Evolutionary conservation across 352 stramenopile species (phyloP), one percentile per base, ranked within the genome.

Genomic region (Globisporangium ultimum): DNA sequence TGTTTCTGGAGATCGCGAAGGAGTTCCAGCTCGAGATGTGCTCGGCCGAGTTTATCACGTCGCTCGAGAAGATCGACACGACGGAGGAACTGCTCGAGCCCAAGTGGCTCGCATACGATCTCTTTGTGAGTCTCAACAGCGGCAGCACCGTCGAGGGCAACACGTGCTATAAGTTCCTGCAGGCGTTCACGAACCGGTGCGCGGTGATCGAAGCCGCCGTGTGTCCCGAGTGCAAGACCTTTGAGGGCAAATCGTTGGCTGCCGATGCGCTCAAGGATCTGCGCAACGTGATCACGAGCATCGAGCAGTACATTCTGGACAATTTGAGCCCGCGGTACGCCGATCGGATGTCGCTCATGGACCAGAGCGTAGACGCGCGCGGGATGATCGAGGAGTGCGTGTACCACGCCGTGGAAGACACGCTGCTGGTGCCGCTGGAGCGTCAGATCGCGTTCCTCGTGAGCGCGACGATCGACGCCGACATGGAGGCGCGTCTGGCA

Each of bases 41-140:
- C 59, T 89, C 84, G 20, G 47, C 66, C 6, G 84, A 91, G 50
- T 93, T 93, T 61, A 85, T 91, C 48, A 62, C 73, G 13, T 90
- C 79, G 12, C 68, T 93, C 21, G 77, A 87, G 52, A 85, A 85
- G 48, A 89, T 93, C 28, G 81, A 91, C 58, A 88, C 79, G 48
- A 75, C 65, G 1, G 78, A 68, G 1, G 84, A 93, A 59, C 68
- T 69, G 10, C 45, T 78, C 41, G 84, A 89, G 52, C 81, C 83
- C 7, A 93, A 93, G 54, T 93, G 84, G 84, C 59, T 93, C 42
- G 56, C 54, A 3, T 93, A 87, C 66, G 82, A 93, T 66, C 67
- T 93, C 1, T 93, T 93, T 53, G 58, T 73, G 20, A 78, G 68
- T 20, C 69, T 93, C 2, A 91, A 91, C 53, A 88, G 74, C 46